Base-by-base conservation (phyloP, 306 rosid species). In the Quercus berberidifolia region DNA sequence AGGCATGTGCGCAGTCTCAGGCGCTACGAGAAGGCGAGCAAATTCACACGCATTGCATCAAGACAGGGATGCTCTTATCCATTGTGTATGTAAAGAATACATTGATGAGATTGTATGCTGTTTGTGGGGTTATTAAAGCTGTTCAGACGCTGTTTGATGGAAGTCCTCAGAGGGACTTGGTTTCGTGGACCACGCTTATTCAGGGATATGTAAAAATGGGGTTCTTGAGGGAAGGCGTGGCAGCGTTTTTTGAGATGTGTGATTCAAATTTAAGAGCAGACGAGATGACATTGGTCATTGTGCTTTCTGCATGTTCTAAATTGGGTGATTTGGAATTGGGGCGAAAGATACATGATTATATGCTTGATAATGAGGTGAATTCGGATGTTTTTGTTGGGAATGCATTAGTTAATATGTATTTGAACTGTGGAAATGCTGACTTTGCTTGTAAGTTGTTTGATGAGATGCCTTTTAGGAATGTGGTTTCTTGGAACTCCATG, bases 151-250 rank as follows among this genome's bases (percentile, higher is more conserved):
- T 86, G 79, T 83, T 86, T 38, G 87, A 78, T 20, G 83, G 23
- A 86, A 52, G 70, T 83, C 78, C 85, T 64, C 70, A 77, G 0
- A 41, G 76, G 1, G 87, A 80, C 41, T 74, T 86, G 71, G 87
- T 86, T 41, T 76, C 87, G n/a, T 86, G 85, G 87, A 83, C 89
- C 31, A 86, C 83, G 10, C 89, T 86, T 17, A 76, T 83, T 78
- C 89, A 83, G 62, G 81, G 78, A 4, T 83, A 80, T 57, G 84
- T 81, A 7, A 80, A 80, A 72, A 52, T 51, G 31, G 83, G 87
- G 8, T 69, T 77, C 1, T 46, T 77, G 15, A 59, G 69, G 30
- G 79, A 74, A 74, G 87, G 76, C 14, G 76, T 86, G 20, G 64
- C 31, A 30, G 80, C 71, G 11, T 86, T 86, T 68, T 56, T 83